These are phyloP conservation scores for Boehmeria nivea DNA, from an alignment of 306 rosid genomes.

Conservation along the genomic window DNA sequence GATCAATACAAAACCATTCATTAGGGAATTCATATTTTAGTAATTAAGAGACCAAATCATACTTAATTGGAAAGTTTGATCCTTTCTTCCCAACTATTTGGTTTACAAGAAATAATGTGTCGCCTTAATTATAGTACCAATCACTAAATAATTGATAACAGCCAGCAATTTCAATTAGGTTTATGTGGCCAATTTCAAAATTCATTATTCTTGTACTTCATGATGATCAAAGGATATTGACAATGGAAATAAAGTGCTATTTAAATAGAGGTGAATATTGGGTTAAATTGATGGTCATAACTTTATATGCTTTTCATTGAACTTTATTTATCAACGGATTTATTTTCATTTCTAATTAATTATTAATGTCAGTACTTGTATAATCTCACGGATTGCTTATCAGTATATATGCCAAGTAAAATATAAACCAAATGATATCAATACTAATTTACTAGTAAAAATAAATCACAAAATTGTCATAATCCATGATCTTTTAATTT, in stretches of 20 bases:
- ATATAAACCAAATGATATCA: no score
- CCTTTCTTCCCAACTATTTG: conserved; percentile 12
- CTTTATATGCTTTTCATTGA: no score
- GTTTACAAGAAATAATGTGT: conserved; percentile 23
- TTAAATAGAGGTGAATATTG: neutral
- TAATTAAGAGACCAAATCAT: conserved; percentile 29
- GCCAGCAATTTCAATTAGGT: conserved; percentile 3
- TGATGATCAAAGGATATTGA: neutral
- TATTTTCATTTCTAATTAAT: no score
- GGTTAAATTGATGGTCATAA: no score
- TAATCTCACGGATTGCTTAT: no score
- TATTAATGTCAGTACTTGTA: no score
- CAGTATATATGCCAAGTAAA: no score
- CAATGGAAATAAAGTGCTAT: neutral
- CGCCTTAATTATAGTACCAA: conserved; percentile 1
- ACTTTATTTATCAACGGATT: no score
- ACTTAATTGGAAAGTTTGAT: conserved; percentile 12
- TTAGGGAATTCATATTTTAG: conserved; percentile 5
- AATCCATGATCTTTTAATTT: no score
- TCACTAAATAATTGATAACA: conserved; percentile 1
- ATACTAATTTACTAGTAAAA: no score
- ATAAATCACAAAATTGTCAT: no score
- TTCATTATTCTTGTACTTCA: neutral
- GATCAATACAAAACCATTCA: neutral
- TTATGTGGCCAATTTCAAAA: conserved; percentile 1